Conservation (phyloP, 2,329 filamentous ascomycete genomes). For the Talaromyces sp. region DNA sequence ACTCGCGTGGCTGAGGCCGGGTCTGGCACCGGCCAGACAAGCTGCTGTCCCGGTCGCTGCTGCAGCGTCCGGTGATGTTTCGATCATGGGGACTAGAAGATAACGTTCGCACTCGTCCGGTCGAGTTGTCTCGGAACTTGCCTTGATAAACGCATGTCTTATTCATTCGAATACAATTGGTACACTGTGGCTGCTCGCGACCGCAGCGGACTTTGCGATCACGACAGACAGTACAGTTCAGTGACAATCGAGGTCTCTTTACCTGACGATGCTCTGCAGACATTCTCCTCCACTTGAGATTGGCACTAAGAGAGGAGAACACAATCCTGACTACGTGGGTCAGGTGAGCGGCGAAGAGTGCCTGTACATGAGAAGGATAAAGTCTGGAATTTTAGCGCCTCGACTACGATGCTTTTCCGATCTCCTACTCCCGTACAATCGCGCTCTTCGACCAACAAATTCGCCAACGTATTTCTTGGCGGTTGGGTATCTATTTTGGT, state of each 20-base stretch:
- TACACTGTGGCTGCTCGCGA: conserved; percentile 13
- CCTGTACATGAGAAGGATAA: too few species aligned
- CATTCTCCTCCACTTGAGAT: too few species aligned
- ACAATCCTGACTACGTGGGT: too few species aligned
- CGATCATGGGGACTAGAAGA: not conserved
- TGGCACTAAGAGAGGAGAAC: too few species aligned
- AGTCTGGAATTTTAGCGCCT: too few species aligned
- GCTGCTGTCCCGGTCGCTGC: not conserved
- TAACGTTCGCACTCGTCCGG: not conserved
- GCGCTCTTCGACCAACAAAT: too few species aligned
- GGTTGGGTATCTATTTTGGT: too few species aligned
- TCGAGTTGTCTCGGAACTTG: not conserved
- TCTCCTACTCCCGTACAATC: too few species aligned
- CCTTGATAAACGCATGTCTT: conserved; percentile 10
- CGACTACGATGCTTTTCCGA: too few species aligned
- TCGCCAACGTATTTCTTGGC: too few species aligned
- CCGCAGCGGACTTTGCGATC: conserved; percentile 15
- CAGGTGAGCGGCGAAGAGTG: too few species aligned
- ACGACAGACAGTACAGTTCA: conserved; percentile 13
- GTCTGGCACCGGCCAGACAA: not conserved
- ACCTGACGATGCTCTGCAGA: conserved; percentile 2
- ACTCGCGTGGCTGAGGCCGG: not conserved
- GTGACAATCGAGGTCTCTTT: conserved; percentile 12
- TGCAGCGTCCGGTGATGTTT: not conserved
- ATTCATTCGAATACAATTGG: conserved; percentile 12